These are phyloP conservation scores for Phialophora verrucosa DNA, from an alignment of 2,329 filamentous ascomycete species.

Conservation along the genomic window DNA sequence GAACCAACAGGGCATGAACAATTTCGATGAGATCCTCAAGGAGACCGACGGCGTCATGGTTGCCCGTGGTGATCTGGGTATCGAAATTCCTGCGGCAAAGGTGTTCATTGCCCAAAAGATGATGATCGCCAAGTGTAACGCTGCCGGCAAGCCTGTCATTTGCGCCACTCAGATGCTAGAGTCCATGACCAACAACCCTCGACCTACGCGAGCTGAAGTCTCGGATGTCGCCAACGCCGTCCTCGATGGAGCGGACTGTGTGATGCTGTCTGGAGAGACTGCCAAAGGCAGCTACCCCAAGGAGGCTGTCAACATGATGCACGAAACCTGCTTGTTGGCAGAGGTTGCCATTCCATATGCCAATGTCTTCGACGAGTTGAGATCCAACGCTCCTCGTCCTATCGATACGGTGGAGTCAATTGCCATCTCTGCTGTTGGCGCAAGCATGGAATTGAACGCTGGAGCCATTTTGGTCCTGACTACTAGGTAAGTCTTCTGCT, in stretches of 20 bases:
- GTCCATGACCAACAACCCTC: conserved; percentile 99
- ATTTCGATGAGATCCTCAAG: conserved; percentile 95
- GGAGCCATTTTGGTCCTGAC: conserved; percentile 95
- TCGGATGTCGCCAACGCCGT: conserved; percentile 98
- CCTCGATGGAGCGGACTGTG: conserved; percentile 96
- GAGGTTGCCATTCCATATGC: conserved; percentile 98
- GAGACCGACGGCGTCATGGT: conserved; percentile 99
- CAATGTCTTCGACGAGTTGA: conserved; percentile 94
- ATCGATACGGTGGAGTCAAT: conserved; percentile 90
- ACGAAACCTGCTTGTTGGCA: conserved; percentile 93
- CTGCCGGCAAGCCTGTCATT: conserved; percentile 97
- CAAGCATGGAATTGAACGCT: conserved; percentile 93
- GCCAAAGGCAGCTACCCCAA: conserved; percentile 95
- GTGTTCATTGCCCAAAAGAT: conserved; percentile 99
- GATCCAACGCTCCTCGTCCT: conserved; percentile 79
- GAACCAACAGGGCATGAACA: conserved; percentile 99
- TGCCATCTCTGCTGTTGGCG: conserved; percentile 94
- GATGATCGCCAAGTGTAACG: conserved; percentile 99
- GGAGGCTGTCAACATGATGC: conserved; percentile 96
- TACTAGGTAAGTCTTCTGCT: conserved; percentile 66
- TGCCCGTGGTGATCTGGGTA: conserved; percentile 95
- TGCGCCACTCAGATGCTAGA: conserved; percentile 99
- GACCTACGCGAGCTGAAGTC: conserved; percentile 96
- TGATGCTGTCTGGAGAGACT: conserved; percentile 99
- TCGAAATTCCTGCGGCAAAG: conserved; percentile 97